Evolutionary conservation across 805 yeast species (phyloP).

Genomic region (Suhomyces pyralidae): DNA sequence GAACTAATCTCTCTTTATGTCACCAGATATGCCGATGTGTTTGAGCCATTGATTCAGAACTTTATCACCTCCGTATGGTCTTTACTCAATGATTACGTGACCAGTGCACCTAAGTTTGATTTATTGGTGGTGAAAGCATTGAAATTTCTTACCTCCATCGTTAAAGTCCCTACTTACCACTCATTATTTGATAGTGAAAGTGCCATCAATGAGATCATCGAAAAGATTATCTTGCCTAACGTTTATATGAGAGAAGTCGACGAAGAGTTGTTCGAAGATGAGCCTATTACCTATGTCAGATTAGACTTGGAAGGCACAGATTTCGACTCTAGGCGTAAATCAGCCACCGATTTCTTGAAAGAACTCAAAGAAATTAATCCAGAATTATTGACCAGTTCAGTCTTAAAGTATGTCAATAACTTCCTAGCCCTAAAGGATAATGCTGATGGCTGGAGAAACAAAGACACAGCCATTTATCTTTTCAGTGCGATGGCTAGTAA

Average conservation of each 20-base stretch:
- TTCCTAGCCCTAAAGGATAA: conserved; percentile 42
- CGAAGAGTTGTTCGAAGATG: conserved; percentile 93
- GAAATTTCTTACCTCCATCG: conserved; percentile 77
- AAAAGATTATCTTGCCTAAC: conserved; percentile 85
- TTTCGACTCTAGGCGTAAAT: conserved; percentile 84
- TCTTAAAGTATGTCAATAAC: conserved; percentile 66
- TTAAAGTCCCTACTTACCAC: conserved; percentile 64
- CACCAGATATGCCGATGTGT: conserved; percentile 88
- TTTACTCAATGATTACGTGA: conserved; percentile 57
- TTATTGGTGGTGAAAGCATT: conserved; percentile 77
- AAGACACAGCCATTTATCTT: conserved; percentile 81
- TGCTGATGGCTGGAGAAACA: conserved; percentile 71
- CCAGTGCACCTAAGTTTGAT: conserved; percentile 77
- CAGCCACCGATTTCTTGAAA: conserved; percentile 88
- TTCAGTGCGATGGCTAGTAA: conserved; percentile 89
- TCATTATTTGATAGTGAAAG: conserved; percentile 54
- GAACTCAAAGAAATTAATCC: conserved; percentile 81
- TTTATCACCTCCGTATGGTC: conserved; percentile 85
- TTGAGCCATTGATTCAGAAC: conserved; percentile 69
- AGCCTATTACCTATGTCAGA: conserved; percentile 89
- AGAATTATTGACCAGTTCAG: conserved; percentile 66
- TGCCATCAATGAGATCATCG: conserved; percentile 67
- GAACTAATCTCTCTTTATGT: conserved; percentile 84
- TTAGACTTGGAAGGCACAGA: conserved; percentile 95
- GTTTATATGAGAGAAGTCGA: conserved; percentile 82